Conservation (phyloP, 2,329 filamentous ascomycete genomes). For the Talaromyces funiculosus region DNA sequence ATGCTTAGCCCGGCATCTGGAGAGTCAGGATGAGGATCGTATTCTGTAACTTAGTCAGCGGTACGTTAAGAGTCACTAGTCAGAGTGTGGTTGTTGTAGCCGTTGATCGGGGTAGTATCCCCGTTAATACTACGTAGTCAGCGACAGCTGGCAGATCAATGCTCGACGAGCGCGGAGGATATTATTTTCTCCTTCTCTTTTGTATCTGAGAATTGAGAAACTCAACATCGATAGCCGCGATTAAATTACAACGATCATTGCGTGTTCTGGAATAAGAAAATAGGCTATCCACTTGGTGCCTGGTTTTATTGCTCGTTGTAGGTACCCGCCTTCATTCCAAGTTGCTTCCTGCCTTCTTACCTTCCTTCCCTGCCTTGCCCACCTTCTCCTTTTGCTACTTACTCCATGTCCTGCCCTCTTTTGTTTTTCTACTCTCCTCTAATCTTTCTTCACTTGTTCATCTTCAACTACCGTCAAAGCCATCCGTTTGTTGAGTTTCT, state of each 20-base stretch:
- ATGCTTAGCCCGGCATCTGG: background rate
- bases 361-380: background rate
- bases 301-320: background rate
- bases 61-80: background rate
- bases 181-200: background rate
- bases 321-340: slow-evolving; percentile 12
- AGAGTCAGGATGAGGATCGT: background rate
- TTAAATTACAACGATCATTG: background rate
- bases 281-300: background rate
- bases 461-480: background rate
- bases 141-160: background rate
- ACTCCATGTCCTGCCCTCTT: background rate
- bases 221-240: background rate
- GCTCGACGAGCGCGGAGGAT: background rate
- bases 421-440: background rate
- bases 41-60: background rate
- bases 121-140: background rate
- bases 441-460: background rate
- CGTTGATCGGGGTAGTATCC: background rate
- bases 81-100: background rate
- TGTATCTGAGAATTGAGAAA: background rate
- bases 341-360: background rate
- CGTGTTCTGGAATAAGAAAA: background rate
- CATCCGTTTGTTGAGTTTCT: background rate
- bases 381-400: background rate